Conservation (phyloP, 768 basidiomycete species). For the Hypholoma fasciculare region DNA sequence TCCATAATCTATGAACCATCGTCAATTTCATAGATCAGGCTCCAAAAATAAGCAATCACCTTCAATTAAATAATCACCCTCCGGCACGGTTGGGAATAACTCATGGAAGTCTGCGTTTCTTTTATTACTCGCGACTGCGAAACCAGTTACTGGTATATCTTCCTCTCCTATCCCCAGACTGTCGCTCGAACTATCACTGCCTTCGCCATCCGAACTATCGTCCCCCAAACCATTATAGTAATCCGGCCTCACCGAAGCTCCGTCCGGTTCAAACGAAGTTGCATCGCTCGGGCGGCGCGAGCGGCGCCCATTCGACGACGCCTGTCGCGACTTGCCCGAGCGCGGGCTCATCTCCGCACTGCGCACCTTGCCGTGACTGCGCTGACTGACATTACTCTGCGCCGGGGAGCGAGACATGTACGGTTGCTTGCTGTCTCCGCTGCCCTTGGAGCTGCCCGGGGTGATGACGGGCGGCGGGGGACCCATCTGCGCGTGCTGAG, state of each 20-base stretch:
- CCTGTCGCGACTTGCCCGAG: conserved; percentile 27
- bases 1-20: conserved; percentile 75
- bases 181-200: conserved; percentile 25
- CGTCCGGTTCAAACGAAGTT: conserved; percentile 4
- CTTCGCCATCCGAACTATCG: conserved; percentile 33
- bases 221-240: conserved; percentile 37
- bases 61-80: conserved; percentile 97
- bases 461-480: conserved; percentile 17
- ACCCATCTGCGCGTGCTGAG: conserved; percentile 41
- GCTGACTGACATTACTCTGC: conserved; percentile 19
- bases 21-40: not conserved
- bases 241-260: conserved; percentile 6
- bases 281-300: conserved; percentile 13
- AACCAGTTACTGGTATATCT: conserved; percentile 92
- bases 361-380: conserved; percentile 25
- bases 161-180: conserved; percentile 56
- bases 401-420: conserved; percentile 27
- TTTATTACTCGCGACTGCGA: conserved; percentile 94
- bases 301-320: conserved; percentile 13
- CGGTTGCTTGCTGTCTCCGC: conserved; percentile 21
- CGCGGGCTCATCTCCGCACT: conserved; percentile 33
- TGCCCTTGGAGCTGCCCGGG: conserved; percentile 9
- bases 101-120: conserved; percentile 96
- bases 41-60: conserved; percentile 49
- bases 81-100: conserved; percentile 84